Evolutionary conservation across 768 basidiomycete species (phyloP).

Genomic region (Tulasnella sp.): DNA sequence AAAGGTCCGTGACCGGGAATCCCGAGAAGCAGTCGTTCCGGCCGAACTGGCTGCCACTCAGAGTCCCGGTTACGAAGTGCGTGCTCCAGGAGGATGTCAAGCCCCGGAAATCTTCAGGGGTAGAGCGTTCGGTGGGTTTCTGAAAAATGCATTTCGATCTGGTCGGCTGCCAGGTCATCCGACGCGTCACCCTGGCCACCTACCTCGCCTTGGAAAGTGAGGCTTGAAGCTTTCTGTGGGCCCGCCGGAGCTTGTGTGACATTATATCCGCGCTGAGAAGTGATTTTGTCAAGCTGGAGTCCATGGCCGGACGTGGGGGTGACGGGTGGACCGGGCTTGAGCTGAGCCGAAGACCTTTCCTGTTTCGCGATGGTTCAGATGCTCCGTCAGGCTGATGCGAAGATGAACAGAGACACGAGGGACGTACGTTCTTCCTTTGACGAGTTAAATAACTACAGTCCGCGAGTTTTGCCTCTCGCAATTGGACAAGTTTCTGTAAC

Average conservation of each 20-base stretch:
- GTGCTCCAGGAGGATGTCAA: background rate
- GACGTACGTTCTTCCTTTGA: background rate
- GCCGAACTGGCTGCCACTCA: background rate
- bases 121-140: background rate
- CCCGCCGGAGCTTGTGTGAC: background rate
- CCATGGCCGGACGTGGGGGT: too few relatives aligned
- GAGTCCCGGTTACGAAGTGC: background rate
- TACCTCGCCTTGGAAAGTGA: background rate
- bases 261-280: background rate
- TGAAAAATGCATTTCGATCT: background rate
- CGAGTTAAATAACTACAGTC: background rate
- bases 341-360: too few relatives aligned
- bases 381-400: background rate
- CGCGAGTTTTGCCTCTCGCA: background rate
- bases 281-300: accelerated
- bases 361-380: background rate
- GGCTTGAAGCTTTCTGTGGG: background rate
- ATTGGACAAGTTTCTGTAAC: background rate
- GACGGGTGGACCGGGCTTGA: too few relatives aligned
- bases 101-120: accelerated
- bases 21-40: too few relatives aligned
- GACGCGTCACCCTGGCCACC: background rate
- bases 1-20: background rate
- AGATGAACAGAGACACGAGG: background rate
- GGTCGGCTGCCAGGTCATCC: background rate